These are phyloP conservation scores for Fusarium austroafricanum DNA, from an alignment of 2,329 filamentous ascomycete species.

Conservation along the genomic window DNA sequence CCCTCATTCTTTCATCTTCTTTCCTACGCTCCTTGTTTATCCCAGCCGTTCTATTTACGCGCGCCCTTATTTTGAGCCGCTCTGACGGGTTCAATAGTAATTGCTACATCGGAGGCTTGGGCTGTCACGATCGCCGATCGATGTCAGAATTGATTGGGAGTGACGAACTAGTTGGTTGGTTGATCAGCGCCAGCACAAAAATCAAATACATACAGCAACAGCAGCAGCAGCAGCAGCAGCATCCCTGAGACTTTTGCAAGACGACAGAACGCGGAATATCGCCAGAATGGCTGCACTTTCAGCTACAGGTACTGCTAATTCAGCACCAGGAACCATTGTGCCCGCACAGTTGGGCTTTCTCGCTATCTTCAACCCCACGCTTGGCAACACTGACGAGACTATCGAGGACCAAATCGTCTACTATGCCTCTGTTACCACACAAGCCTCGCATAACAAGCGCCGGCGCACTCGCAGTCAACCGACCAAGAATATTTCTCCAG, in stretches of 20 bases:
- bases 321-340: slow-evolving; percentile 44
- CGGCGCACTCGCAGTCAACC: slow-evolving; percentile 57
- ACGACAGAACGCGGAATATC: neutral
- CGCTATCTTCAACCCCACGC: slow-evolving; percentile 92
- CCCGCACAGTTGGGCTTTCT: slow-evolving; percentile 92
- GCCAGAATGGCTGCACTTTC: slow-evolving; percentile 34
- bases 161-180: slow-evolving; percentile 6
- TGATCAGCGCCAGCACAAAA: slow-evolving; percentile 12
- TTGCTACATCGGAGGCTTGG: slow-evolving; percentile 24
- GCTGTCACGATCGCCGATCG: slow-evolving; percentile 21
- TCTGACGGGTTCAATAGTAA: slow-evolving; percentile 1
- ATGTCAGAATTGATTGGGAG: slow-evolving; percentile 16
- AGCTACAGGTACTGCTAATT: slow-evolving; percentile 26
- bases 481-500: slow-evolving; percentile 61
- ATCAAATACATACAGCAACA: neutral
- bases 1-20: neutral
- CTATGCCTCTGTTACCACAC: slow-evolving; percentile 75
- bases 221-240: neutral
- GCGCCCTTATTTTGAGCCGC: slow-evolving; percentile 19
- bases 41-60: neutral
- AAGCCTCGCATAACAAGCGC: slow-evolving; percentile 54
- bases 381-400: slow-evolving; percentile 69
- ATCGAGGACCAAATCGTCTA: slow-evolving; percentile 90
- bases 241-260: neutral
- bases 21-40: neutral